phyloP scores from a whole-genome alignment of 2,329 filamentous ascomycete species.

The Magnaporthiopsis incrustans region DNA sequence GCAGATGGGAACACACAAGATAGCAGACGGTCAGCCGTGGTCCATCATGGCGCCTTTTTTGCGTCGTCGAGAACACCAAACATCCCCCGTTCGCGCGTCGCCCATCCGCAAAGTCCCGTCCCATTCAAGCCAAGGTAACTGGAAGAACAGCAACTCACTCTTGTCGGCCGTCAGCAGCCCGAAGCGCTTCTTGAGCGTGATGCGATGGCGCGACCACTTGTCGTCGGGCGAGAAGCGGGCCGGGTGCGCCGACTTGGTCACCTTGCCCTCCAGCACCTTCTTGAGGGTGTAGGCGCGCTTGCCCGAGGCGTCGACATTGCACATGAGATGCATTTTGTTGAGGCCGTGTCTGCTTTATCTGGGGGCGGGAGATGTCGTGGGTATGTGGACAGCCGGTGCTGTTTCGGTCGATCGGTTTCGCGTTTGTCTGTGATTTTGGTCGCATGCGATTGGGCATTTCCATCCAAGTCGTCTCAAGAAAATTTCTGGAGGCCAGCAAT shows the following conservation, averaged over 20 bases:
- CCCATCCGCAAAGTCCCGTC: neutral
- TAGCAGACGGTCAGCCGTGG: neutral
- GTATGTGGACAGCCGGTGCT: too few species aligned
- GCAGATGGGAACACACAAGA: neutral
- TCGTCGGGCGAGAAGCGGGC: conserved; percentile 97
- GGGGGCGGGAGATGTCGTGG: too few species aligned
- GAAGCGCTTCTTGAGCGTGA: conserved; percentile 91
- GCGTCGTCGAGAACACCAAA: neutral
- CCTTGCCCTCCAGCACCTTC: conserved; percentile 74
- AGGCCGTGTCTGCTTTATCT: neutral
- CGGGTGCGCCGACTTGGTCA: conserved; percentile 93
- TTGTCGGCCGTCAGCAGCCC: conserved; percentile 78
- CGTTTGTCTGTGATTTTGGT: neutral
- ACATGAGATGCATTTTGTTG: conserved; percentile 56
- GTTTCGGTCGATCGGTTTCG: neutral
- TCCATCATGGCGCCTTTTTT: neutral
- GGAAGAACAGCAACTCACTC: conserved; percentile 31
- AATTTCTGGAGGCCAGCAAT: neutral
- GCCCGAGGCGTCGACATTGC: conserved; percentile 73
- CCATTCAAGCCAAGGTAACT: neutral
- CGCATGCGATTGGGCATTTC: neutral
- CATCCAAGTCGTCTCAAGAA: neutral
- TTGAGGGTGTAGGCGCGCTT: conserved; percentile 93
- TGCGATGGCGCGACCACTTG: conserved; percentile 94
- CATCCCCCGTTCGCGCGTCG: neutral